Base-by-base conservation (phyloP, 371 early-diverging fungal species). In the Dichotomocladium elegans region DNA sequence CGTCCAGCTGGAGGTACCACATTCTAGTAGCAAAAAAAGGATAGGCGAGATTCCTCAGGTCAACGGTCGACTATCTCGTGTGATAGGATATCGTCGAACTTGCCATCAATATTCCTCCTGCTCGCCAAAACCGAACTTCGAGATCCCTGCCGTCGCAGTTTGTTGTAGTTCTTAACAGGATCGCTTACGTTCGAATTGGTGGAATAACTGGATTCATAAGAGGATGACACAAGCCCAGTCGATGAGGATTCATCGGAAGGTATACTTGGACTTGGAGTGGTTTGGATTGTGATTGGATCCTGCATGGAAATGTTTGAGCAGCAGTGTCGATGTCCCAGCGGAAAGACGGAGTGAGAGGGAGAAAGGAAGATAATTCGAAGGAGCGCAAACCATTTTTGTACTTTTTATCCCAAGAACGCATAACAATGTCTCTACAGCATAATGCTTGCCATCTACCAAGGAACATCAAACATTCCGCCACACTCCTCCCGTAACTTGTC, bases 1-100 rank as follows among this genome's bases (percentile, higher is more conserved):
- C 0, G 71, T 42, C 90, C 90, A 89, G 4, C 63, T 55, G 12
- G 63, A 51, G 29, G 52, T 53, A 41, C 44, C 43, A 22, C 45
- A 43, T 40, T 52, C 58, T 40, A 11, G 26, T n/a, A n/a, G n/a
- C n/a, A n/a, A n/a, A n/a, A n/a, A n/a, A n/a, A n/a, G n/a, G n/a
- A 40, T 24, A 25, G 25, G 40, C n/a, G 21, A 50, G n/a, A 17
- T 19, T 34, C 15, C n/a, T 37, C 21, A 17, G 22, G n/a, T 41
- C 30, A 48, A 41, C 15, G 7, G 19, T 4, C 14, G 6, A 14
- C 28, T 33, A 21, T 11, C 21, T 41, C 48, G 12, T 14, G 44
- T 11, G 12, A 28, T 4, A 35, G 25, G 12, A 37, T 17, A 11
- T 47, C 31, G 14, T 50, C 29, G 10, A 21, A 12, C 24, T 51